Base-by-base conservation (phyloP, 2,329 filamentous ascomycete species). In the Cytospora piceae region DNA sequence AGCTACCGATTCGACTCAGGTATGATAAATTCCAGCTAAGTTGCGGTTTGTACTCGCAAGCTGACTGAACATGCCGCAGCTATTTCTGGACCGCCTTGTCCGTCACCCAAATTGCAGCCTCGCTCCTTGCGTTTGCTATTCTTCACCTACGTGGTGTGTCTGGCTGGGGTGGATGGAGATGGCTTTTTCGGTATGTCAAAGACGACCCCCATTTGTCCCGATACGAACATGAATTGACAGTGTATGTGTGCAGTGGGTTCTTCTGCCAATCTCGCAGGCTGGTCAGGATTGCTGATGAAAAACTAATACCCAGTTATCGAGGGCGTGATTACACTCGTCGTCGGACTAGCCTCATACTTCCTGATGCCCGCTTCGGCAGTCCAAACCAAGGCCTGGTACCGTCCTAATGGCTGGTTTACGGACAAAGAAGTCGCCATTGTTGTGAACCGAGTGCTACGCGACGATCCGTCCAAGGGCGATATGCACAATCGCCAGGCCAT, bases 401-500 rank as follows among this genome's bases (percentile, higher is more conserved):
- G 80, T 0, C 79, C 77, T 0, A 81, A 80, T 11, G 80, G 82
- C 2, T 88, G 85, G 85, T 88, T 87, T 72, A 82, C 73, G 1
- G 84, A 87, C 60, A 81, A 82, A 20, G 85, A 87, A 70, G 80
- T 84, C 46, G 74, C 77, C 31, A 88, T 88, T 57, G 79, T 87
- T 2, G 85, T 87, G 9, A 88, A 87, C 69, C 79, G 87, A 2
- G 74, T 80, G 7, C 73, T 80, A 24, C 81, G 86, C 8, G 86
- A 89, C 64, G 86, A 87, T 68, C 85, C 85, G 3, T 80, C 80
- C 29, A 85, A 85, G 69, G 61, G 61, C 52, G 81, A 83, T 68
- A 86, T 87, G 82, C 82, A 86, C 72, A 86, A 66, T 68, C 82
- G 84, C 17, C 78, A 86, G 72, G 80, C 81, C 1, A 79, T 87